phyloP scores from a whole-genome alignment of 805 yeast species.

The Jamesozyma piceae region DNA sequence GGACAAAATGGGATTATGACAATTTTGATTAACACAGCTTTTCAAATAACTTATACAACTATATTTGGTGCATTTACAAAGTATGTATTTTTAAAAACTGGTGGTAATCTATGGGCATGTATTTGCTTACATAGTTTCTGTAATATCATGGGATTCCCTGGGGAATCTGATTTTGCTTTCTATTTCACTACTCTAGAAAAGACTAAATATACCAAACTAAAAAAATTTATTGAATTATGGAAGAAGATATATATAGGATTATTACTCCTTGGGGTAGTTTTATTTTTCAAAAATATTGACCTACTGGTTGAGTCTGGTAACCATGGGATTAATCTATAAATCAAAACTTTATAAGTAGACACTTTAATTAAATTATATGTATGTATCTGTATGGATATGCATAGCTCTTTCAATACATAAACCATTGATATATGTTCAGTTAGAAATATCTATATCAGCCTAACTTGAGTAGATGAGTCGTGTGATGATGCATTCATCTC shows the following conservation, averaged over 20 bases:
- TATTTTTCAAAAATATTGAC: constrained; percentile 11
- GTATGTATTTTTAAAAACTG: constrained; percentile 22
- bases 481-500: too few relatives aligned
- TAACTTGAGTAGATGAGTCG: too few relatives aligned
- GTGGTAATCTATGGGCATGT: constrained; percentile 26
- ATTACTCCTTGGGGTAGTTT: constrained; percentile 14
- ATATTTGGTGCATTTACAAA: constrained; percentile 29
- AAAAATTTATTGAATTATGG: constrained; percentile 14
- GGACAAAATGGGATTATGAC: constrained; percentile 12
- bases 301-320: not conserved
- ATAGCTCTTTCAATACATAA: too few relatives aligned
- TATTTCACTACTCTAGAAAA: constrained; percentile 11
- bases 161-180: constrained; percentile 14
- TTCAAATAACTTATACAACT: constrained; percentile 26
- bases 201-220: not conserved
- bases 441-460: too few relatives aligned
- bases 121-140: constrained; percentile 24
- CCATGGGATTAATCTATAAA: not conserved
- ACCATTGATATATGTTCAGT: too few relatives aligned
- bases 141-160: constrained; percentile 29
- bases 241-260: constrained; percentile 17
- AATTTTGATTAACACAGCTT: constrained; percentile 13
- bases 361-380: too few relatives aligned
- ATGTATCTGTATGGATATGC: too few relatives aligned
- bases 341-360: not conserved